Percentiles rank a stretch among this genome's conserved stretches.
Conservation (phyloP, 495 filamentous ascomycete species). For the Aspergillus olivimuriae region DNA sequence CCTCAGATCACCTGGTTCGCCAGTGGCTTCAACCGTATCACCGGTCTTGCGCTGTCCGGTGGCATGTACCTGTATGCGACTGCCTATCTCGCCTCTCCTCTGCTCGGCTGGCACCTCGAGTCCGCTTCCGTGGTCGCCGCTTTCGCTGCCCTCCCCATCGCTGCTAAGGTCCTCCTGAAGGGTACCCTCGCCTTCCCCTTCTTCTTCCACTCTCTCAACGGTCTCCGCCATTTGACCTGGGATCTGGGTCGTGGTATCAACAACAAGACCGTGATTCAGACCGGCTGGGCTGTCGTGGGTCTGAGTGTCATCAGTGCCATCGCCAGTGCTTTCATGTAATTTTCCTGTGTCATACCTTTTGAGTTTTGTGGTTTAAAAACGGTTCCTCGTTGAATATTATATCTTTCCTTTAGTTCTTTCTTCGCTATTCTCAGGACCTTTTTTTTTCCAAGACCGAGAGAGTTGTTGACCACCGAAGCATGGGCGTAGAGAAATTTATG, state of each 20-base stretch:
- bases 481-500: too few species aligned
- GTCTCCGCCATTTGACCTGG: conserved; percentile 83
- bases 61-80: conserved; percentile 76
- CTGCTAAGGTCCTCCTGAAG: conserved; percentile 69
- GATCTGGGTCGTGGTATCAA: conserved; percentile 65
- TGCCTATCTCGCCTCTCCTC: conserved; percentile 76
- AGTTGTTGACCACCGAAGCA: too few species aligned
- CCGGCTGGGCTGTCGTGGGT: conserved; percentile 70
- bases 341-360: conserved; percentile 37
- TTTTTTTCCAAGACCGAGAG: too few species aligned
- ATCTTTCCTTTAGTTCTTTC: conserved; percentile 10
- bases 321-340: conserved; percentile 52
- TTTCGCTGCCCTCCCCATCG: conserved; percentile 64
- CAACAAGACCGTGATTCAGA: conserved; percentile 64
- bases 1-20: conserved; percentile 82
- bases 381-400: background rate
- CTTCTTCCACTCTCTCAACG: conserved; percentile 80
- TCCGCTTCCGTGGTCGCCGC: conserved; percentile 69
- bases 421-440: conserved; percentile 19
- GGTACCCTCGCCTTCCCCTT: conserved; percentile 70
- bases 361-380: conserved; percentile 21
- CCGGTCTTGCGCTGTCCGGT: conserved; percentile 64
- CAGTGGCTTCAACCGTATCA: conserved; percentile 72
- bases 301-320: conserved; percentile 56
- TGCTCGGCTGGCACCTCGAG: conserved; percentile 81